phyloP scores from a whole-genome alignment of 768 basidiomycete genomes.

The Boletus rubropictus region DNA sequence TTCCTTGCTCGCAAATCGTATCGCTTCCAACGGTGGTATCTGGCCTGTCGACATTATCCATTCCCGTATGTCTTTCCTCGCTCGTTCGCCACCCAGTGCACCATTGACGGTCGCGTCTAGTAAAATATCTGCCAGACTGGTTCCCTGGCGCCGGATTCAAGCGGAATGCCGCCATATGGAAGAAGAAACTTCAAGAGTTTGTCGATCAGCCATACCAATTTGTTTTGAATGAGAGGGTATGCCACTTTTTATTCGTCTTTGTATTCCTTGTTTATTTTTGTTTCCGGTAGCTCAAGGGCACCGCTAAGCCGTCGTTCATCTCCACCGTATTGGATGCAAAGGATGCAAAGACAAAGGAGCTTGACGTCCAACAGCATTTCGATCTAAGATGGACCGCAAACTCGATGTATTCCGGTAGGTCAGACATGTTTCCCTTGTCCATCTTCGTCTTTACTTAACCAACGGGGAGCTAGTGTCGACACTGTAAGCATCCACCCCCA shows the following conservation, averaged over 20 bases:
- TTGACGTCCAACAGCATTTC: conserved; percentile 42
- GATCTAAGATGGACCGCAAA: conserved; percentile 81
- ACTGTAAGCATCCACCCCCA: conserved; percentile 38
- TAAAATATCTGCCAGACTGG: conserved; percentile 59
- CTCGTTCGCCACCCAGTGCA: too few relatives aligned
- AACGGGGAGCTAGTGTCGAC: conserved; percentile 46
- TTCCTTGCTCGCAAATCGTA: conserved; percentile 37
- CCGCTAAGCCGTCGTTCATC: conserved; percentile 36
- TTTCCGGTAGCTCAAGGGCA: conserved; percentile 30
- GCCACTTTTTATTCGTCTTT: not conserved
- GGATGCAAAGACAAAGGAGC: not conserved
- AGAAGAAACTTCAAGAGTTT: conserved; percentile 56
- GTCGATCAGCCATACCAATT: conserved; percentile 58
- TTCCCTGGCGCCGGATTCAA: conserved; percentile 65
- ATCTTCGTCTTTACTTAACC: not conserved
- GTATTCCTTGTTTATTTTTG: not conserved
- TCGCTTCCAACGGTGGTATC: conserved; percentile 39
- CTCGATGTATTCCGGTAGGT: conserved; percentile 60
- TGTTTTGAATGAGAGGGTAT: conserved; percentile 53
- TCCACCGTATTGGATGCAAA: conserved; percentile 46
- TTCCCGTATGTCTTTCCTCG: conserved; percentile 24
- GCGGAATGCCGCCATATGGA: conserved; percentile 56
- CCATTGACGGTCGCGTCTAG: conserved; percentile 17
- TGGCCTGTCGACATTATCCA: conserved; percentile 40
- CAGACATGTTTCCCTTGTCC: not conserved